Conservation (phyloP, 2,329 filamentous ascomycete genomes). For the Phaeophleospora eucalypticola region DNA sequence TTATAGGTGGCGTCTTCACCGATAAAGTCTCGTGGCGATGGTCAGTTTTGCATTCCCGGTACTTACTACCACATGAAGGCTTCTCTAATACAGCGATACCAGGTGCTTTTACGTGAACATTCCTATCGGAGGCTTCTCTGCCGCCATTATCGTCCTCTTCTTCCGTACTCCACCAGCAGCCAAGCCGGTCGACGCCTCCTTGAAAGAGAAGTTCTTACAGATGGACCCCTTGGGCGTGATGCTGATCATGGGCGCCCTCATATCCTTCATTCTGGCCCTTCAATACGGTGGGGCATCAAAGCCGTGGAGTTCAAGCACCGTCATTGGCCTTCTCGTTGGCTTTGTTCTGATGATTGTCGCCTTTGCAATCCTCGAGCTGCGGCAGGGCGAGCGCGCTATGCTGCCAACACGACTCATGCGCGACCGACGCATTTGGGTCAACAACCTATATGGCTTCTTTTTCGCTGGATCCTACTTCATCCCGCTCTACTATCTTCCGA, state of each 20-base stretch:
- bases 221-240: constrained; percentile 37
- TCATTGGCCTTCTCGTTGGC: constrained; percentile 37
- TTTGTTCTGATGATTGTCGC: constrained; percentile 27
- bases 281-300: constrained; percentile 35
- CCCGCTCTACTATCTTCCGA: constrained; percentile 33
- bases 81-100: background rate
- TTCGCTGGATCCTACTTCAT: background rate
- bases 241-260: constrained; percentile 32
- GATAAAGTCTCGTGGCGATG: constrained; percentile 47
- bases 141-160: constrained; percentile 28
- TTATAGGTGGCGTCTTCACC: constrained; percentile 35
- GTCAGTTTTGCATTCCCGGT: constrained; percentile 2
- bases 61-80: background rate
- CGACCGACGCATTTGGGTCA: constrained; percentile 33
- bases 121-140: constrained; percentile 40
- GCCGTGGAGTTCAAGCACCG: constrained; percentile 32
- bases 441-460: background rate
- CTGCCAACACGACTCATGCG: constrained; percentile 35
- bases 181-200: constrained; percentile 22
- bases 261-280: constrained; percentile 38
- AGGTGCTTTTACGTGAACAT: constrained; percentile 36
- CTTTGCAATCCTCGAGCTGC: constrained; percentile 37
- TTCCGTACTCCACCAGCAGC: constrained; percentile 30
- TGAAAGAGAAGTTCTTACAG: constrained; percentile 18
- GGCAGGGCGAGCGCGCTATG: constrained; percentile 36